Base-by-base conservation (phyloP, 2,329 filamentous ascomycete genomes). In the Cadophora luteo-olivacea region DNA sequence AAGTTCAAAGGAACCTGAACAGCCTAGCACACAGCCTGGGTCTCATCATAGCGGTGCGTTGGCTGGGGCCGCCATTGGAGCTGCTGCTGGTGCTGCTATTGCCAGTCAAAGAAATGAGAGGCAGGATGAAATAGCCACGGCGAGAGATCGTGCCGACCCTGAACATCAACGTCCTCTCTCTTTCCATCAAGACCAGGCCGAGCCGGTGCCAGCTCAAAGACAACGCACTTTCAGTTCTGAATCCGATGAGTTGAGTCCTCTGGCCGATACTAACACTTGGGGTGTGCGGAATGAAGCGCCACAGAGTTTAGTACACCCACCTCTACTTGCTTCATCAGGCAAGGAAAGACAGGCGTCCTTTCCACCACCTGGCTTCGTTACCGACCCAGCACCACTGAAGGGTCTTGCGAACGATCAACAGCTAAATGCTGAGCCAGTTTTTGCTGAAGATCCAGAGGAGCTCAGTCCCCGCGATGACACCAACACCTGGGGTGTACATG, bases 191-290 rank as follows among this genome's bases (percentile, higher is more conserved):
- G 14, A 25, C 16, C 38, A 25, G 6, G 24, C 9, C 29, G 49
- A 8, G n/a, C n/a, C 29, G 11, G 14, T 24, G 49, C 11, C 32
- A 6, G 41, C 29, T 45, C n/a, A 38, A 14, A 12, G 14, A 41
- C 57, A 25, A 16, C 19, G 22, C 55, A 16, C 8, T 16, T 58
- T 57, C 16, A 7, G 52, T 48, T 52, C 45, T 16, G 24, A 49
- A 22, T 4, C 24, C 4, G 19, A 49, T 2, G 36, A 36, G 32
- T 25, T 65, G 14, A 25, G 63, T 4, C 63, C 61, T 32, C n/a
- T 19, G 19, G 63, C 48, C 16, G 63, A 65, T 19, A 65, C 52
- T 14, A 65, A 65, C 25, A 65, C 63, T 4, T 65, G 63, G 52
- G 63, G 63, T 9, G 63, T 48, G n/a, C 49, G 36, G 1, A 12